phyloP scores from a whole-genome alignment of 2,329 filamentous ascomycete species.

The Fusarium hainanense region DNA sequence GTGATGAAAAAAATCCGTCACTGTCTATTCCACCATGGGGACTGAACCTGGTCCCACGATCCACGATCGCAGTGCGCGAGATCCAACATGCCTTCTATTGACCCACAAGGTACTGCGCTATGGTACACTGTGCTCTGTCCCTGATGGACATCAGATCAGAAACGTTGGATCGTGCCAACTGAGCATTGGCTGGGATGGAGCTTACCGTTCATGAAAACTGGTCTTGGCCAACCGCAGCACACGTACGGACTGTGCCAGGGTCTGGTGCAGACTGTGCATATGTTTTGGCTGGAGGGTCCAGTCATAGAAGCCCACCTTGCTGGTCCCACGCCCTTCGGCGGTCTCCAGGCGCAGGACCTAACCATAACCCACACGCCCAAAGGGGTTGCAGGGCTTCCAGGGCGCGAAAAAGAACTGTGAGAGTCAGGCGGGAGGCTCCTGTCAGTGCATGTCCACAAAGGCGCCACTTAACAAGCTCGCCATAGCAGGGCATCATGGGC shows the following conservation, averaged over 20 bases:
- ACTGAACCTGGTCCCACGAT: conserved; percentile 42
- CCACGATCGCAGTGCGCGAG: conserved; percentile 42
- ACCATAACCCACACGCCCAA: conserved; percentile 40
- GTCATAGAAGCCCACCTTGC: conserved; percentile 23
- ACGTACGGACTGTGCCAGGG: conserved; percentile 22
- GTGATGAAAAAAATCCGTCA: conserved; percentile 17
- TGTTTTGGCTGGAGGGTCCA: conserved; percentile 12
- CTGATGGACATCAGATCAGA: conserved; percentile 35
- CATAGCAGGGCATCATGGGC: conserved; percentile 43
- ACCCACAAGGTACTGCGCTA: conserved; percentile 21
- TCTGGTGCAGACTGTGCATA: conserved; percentile 24
- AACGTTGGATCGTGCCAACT: conserved; percentile 34
- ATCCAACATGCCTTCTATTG: conserved; percentile 33
- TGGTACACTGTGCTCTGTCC: conserved; percentile 18
- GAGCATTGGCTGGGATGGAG: conserved; percentile 6
- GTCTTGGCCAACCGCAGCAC: conserved; percentile 23
- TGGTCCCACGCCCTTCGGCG: conserved; percentile 36
- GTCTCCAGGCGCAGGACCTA: conserved; percentile 27
- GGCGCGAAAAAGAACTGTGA: conserved; percentile 31
- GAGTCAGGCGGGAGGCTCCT: conserved; percentile 44
- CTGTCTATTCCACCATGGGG: conserved; percentile 28
- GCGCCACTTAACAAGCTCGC: conserved; percentile 47
- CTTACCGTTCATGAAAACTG: conserved; percentile 21
- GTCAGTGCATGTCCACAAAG: conserved; percentile 36
- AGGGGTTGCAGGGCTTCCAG: conserved; percentile 31